Evolutionary conservation across 2,329 filamentous ascomycete genomes (phyloP).

Genomic region (Pestalotiopsis fici): DNA sequence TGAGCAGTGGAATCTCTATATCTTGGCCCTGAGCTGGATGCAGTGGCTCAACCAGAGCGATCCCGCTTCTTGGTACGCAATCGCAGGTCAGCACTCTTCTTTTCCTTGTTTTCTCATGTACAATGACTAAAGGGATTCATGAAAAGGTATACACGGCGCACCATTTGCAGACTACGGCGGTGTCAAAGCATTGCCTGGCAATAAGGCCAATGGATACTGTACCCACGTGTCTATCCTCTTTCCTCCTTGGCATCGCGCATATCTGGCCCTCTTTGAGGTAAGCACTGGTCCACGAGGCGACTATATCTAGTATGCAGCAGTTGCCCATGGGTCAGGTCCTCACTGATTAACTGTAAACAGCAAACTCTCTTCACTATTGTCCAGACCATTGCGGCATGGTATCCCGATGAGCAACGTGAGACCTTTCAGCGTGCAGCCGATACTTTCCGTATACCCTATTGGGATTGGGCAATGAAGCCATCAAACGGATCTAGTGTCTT

Average conservation of each 20-base stretch:
- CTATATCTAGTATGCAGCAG: neutral
- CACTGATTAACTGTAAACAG: slow-evolving; percentile 40
- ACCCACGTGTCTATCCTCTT: slow-evolving; percentile 76
- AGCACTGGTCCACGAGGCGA: slow-evolving; percentile 8
- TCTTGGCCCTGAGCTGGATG: slow-evolving; percentile 74
- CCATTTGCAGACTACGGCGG: slow-evolving; percentile 61
- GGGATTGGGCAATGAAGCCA: slow-evolving; percentile 58
- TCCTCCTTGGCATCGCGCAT: slow-evolving; percentile 81
- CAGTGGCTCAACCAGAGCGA: slow-evolving; percentile 65
- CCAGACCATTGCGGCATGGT: slow-evolving; percentile 32
- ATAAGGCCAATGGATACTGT: slow-evolving; percentile 69
- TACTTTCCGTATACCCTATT: slow-evolving; percentile 58
- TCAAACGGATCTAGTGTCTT: slow-evolving; percentile 48
- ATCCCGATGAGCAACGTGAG: slow-evolving; percentile 43
- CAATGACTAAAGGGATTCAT: neutral
- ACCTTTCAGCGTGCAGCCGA: slow-evolving; percentile 53
- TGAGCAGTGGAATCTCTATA: slow-evolving; percentile 75
- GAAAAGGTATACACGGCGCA: slow-evolving; percentile 75
- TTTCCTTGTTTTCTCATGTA: slow-evolving; percentile 4
- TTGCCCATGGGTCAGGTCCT: neutral
- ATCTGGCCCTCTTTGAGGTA: slow-evolving; percentile 65
- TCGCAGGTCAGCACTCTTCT: slow-evolving; percentile 61
- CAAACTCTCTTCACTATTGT: slow-evolving; percentile 33
- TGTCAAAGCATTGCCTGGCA: slow-evolving; percentile 50
- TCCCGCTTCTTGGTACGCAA: slow-evolving; percentile 74